Evolutionary conservation across 371 early-diverging fungal species (phyloP), one percentile per base, ranked within the genome.

Genomic region (Paraphysoderma sedebokerense): DNA sequence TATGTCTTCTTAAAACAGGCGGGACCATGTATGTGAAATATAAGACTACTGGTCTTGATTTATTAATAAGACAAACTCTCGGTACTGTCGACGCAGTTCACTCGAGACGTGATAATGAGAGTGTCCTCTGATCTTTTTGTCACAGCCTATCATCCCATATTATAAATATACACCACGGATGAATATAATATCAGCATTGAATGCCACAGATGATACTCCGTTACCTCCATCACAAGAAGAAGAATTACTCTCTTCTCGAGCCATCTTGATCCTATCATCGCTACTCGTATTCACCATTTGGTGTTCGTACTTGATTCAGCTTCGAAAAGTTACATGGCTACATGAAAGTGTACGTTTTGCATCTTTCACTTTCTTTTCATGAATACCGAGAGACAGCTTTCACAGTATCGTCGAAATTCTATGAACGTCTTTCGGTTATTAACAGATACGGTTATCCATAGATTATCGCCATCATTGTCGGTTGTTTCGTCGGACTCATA

Each of bases 401-500:
- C n/a, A n/a, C n/a, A n/a, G n/a, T n/a, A n/a, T 27, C 12, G 45
- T 26, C 52, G 27, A 29, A 37, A 33, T 13, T 29, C 23, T 19
- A 5, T 48, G 17, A 22, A 7, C 32, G 9, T 12, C 26, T 2
- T 23, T 42, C 46, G 13, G 9, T n/a, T 19, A 8, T 13, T 23
- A 15, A 13, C 24, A 5, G 26, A 4, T 2, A 8, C 31, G 22
- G 22, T 36, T 26, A 39, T n/a, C 20, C 40, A 17, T 35, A 49
- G 23, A 26, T 52, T 5, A 33, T 27, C 6, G 48, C 32, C 26
- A 30, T 33, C 6, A n/a, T 48, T 22, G 30, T 61, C 76, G 83
- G 87, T 29, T 82, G 87, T 77, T 52, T 77, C 38, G 90, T 92
- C 13, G 95, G 95, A 0, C 60, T 90, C 26, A 67, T 79, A 15